Evolutionary conservation across 306 rosid species (phyloP), one percentile per base, ranked within the genome.

Genomic region (Trifolium pratense): DNA sequence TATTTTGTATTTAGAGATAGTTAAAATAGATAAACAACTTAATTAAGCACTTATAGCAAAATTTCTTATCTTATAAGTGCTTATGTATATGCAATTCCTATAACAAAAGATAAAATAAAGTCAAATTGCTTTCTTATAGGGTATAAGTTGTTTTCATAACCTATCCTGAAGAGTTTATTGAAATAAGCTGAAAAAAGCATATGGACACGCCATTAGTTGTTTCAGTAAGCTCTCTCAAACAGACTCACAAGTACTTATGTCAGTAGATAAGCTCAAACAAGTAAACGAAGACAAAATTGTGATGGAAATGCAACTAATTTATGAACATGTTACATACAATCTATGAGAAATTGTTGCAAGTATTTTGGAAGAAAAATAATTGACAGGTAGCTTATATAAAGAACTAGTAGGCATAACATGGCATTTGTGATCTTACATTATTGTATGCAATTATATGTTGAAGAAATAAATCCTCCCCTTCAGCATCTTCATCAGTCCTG

Each of bases 401-500:
- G 55, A 67, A 37, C 25, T 48, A 23, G 23, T n/a, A 72, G 12
- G 66, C 56, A 68, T 72, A 45, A 48, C 32, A 51, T 62, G 61
- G 46, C 79, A 72, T 67, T 74, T n/a, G 46, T 67, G 56, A 77
- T 63, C 86, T 87, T 79, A 92, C 96, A 31, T 68, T 73, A 26
- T 84, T 81, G 42, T 60, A 60, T 29, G 77, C 34, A 32, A 48
- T 20, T 61, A 79, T 71, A 69, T 71, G 66, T 56, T 75, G 80
- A 70, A 81, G 83, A 87, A 92, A 90, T 71, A 90, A 51, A 31
- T 88, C 92, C 69, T 87, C 95, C 45, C 86, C 90, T 63, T 80
- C 87, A 70, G 95, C 91, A 52, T 86, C 92, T 36, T 84, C 86
- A 74, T 92, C 97, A 65, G 88, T 83, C 88, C 98, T 92, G 87